Base-by-base conservation (phyloP, 768 basidiomycete genomes). In the Megacollybia marginata region DNA sequence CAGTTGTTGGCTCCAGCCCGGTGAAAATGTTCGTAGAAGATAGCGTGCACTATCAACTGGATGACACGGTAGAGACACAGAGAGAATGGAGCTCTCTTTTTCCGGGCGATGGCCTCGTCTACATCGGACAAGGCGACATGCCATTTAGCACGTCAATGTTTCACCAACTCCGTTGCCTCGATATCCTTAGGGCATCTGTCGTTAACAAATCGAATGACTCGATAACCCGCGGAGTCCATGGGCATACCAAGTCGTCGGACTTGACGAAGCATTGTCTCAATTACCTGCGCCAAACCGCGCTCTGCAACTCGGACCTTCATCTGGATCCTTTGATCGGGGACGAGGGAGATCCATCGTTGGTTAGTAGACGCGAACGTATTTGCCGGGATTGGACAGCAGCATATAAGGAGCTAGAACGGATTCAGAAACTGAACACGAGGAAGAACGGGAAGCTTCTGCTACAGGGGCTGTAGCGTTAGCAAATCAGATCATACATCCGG, bases 91-190 rank as follows among this genome's bases (percentile, higher is more conserved):
- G 33, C 10, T 11, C 28, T 19, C 31, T 46, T 12, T 10, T 31
- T 32, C 45, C 45, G 33, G 31, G 20, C 12, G 11, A 46, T 36
- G 50, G 50, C 2, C 28, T 52, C 8, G 32, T 52, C 16, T 38
- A 48, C 33, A 46, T 48, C 15, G 47, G 38, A 20, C 34, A 48
- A 13, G 9, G 31, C 8, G 2, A 40, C 4, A 23, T 38, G 19
- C 45, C 45, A 2, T 61, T 62, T 54, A 56, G 51, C 13, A 45
- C 62, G n/a, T 48, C 62, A 16, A 64, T 64, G 58, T 62, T 62
- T 54, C 63, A 65, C 53, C 52, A 63, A 48, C 48, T 65, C 13
- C 65, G 63, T 34, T 65, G 65, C 53, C 47, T 65, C 2, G 57
- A 59, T 47, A 53, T 48, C 18, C 42, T 62, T 15, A 32, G 50